Base-by-base conservation (phyloP, 352 stramenopile genomes). In the Phytopythium cucurbitacearum region DNA sequence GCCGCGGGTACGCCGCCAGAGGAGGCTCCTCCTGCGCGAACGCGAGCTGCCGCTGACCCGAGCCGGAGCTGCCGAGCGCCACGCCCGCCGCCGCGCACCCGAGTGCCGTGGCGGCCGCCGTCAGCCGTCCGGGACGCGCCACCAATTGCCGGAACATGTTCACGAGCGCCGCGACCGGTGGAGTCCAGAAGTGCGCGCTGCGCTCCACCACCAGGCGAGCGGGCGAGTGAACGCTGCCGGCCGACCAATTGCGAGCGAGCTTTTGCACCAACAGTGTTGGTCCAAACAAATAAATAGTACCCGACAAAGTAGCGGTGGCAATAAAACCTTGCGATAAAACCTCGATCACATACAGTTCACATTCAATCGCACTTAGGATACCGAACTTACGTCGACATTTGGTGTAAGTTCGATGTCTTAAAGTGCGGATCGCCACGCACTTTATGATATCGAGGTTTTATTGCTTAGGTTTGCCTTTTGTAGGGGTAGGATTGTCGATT, bases 101-200 rank as follows among this genome's bases (percentile, higher is more conserved):
- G 33, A 85, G 56, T 39, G 78, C 78, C 51, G 83, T 63, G 11
- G 66, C 73, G 44, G 75, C 62, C 33, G 73, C 66, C 35, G 81
- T 70, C 40, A 83, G 53, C 48, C 59, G 67, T 45, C 76, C 67
- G 57, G 73, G 69, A 48, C 78, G 81, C 16, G 72, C 74, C 52
- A 86, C 40, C 40, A 91, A 61, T 54, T 85, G 74, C 54, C 81
- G 81, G 59, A 91, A 89, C 81, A 91, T 91, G 47, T 13, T 35
- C 15, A 32, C 21, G 36, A n/a, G 40, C 12, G 7, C 34, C 6
- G 3, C 47, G 28, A 33, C 7, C 34, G 16, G 34, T 34, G n/a
- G n/a, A 33, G 35, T 52, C 12, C 10, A 13, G 39, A 42, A 42
- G 6, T 10, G 39, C 21, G 21, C 21, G 21, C 21, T 28, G 21